Evolutionary conservation across 768 basidiomycete genomes (phyloP), one percentile per base, ranked within the genome.

Genomic region (Leucosporidium scottii): DNA sequence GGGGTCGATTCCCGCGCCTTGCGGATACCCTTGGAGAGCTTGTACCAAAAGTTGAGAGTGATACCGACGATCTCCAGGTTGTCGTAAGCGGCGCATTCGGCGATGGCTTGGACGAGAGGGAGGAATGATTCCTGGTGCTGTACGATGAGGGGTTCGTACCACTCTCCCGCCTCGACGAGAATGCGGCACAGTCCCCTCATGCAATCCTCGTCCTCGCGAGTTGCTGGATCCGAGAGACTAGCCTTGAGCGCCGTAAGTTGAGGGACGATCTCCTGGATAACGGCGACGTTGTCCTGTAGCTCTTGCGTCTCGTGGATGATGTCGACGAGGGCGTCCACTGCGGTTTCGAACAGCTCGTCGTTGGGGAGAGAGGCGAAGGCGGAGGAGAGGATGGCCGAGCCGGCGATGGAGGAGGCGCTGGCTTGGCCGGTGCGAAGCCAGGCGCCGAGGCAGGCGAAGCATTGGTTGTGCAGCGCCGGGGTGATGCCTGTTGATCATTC

Each of bases 1-100:
- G 69, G 70, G 51, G 65, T 69, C 5, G 49, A 53, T 17, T 44
- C 39, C 4, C 31, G 63, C 3, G 36, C 53, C 80, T 91, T 93
- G 61, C 87, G 86, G 30, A 98, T 85, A 63, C 85, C 87, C 75
- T 90, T 88, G n/a, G 93, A 89, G 47, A 99, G 86, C 23, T 89
- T 87, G 86, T 91, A 93, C 96, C 96, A 99, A 82, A 99, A 98
- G 34, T 88, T 86, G 82, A 98, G 97, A 17, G 96, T 98, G 78
- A 98, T 93, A 6, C 89, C 90, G 34, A 96, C 93, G 75, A 98
- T 89, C 76, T 98, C 96, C 65, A 98, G 86, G 77, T 97, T 92
- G 21, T 84, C 84, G 79, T 90, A 94, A 2, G 90, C 90, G 20
- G 96, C 88, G 76, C 94, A 98, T 75, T 88, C 85, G 13, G 89